Evolutionary conservation across 1,284 basidiomycete species (phyloP), one percentile per base, ranked within the genome.

Genomic region (Leccinum pachyderme): DNA sequence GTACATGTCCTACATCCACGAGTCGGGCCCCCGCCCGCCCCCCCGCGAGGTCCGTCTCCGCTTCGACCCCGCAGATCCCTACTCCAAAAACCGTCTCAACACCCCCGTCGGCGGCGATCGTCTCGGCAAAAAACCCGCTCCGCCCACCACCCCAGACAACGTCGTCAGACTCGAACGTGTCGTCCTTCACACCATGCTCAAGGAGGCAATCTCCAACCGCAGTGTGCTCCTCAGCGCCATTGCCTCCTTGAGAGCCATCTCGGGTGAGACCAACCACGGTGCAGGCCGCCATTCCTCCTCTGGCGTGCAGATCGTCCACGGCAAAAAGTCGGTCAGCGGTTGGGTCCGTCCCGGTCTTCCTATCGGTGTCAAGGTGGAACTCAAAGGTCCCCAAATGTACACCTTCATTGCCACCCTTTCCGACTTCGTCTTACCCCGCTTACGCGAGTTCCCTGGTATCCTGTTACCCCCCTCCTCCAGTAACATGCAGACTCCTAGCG

Each of bases 1-100:
- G 79, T 99, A 99, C 81, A 91, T 98, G 84, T 91, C 91, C 49
- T 98, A 97, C 77, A 80, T 86, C 56, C 94, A 96, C 73, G 81
- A 82, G 63, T 73, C 77, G 49, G 76, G 70, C 5, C 69, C 79
- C 0, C 81, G 78, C 32, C 77, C 81, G 18, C 75, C 79, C 6
- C 75, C 80, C 0, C 81, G 85, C 47, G 69, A 80, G 41, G 82
- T 86, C 50, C 81, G 86, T 46, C 83, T 87, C 51, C 81, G 76
- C 12, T 93, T 86, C 79, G 88, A 94, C 72, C 84, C 89, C 0
- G 67, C 79, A 13, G 83, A 93, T 66, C 92, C 93, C 4, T 95
- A 93, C 76, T 77, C 84, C 13, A 85, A 84, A 72, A 80, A 86
- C 72, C 81, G 93, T 15, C 68, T 80, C 61, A 91, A 91, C 64